Percentiles rank a stretch among this genome's conserved stretches.
Conservation (phyloP, 768 basidiomycete genomes). For the Leccinellum luteum region DNA sequence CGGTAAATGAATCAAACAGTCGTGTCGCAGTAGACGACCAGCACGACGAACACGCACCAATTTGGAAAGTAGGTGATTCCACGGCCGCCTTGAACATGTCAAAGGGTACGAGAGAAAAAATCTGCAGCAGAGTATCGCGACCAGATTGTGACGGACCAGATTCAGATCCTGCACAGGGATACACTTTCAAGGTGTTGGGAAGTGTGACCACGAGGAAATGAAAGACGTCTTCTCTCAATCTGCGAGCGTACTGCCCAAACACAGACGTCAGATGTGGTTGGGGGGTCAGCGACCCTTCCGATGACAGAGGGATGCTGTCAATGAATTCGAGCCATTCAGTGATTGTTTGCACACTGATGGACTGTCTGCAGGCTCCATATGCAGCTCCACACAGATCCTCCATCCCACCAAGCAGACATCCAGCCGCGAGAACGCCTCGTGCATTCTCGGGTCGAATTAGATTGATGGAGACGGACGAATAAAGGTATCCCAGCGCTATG, state of each 20-base stretch:
- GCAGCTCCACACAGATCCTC: slow-evolving; percentile 78
- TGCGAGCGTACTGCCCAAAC: slow-evolving; percentile 76
- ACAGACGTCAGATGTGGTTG: slow-evolving; percentile 53
- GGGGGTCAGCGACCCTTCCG: slow-evolving; percentile 48
- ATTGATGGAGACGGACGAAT: slow-evolving; percentile 68
- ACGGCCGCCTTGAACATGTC: slow-evolving; percentile 83
- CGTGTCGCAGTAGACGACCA: slow-evolving; percentile 3
- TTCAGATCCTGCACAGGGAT: slow-evolving; percentile 39
- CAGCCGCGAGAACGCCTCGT: slow-evolving; percentile 80
- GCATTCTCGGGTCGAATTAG: slow-evolving; percentile 76
- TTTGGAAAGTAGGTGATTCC: slow-evolving; percentile 75
- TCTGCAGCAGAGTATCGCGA: slow-evolving; percentile 67
- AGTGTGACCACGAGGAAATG: slow-evolving; percentile 74
- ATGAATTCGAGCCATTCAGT: slow-evolving; percentile 76
- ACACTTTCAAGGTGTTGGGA: slow-evolving; percentile 61
- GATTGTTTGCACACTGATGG: slow-evolving; percentile 74
- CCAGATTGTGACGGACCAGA: slow-evolving; percentile 41
- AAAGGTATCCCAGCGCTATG: slow-evolving; percentile 75
- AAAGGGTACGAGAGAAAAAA: slow-evolving; percentile 81
- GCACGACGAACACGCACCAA: slow-evolving; percentile 49
- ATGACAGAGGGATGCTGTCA: slow-evolving; percentile 47
- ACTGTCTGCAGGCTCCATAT: slow-evolving; percentile 73
- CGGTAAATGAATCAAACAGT: slow-evolving; percentile 17
- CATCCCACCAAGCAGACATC: slow-evolving; percentile 84
- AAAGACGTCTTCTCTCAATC: slow-evolving; percentile 73